Evolutionary conservation across 192 early-diverging fungal species (phyloP), one percentile per base, ranked within the genome.

Genomic region (Coemansia sp.): DNA sequence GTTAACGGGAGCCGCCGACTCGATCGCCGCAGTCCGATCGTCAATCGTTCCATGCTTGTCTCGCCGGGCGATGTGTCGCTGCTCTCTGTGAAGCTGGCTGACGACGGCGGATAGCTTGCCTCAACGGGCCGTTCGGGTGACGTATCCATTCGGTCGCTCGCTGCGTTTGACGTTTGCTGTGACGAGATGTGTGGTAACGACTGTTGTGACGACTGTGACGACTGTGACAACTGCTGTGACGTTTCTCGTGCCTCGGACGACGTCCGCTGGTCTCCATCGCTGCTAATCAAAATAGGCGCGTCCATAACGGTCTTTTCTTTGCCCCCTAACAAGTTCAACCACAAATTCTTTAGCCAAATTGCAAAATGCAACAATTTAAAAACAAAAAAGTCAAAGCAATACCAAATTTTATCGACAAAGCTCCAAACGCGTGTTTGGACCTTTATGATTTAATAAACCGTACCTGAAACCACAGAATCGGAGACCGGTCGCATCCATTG

Each of bases 401-500:
- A 27, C 5, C 27, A 35, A 35, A 8, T 35, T 35, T 9, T 35
- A 35, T 35, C 32, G 32, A 35, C 32, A 35, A 35, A 8, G 32
- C 32, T 35, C 32, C 4, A 21, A 21, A 21, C 21, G 21, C 32
- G 32, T 8, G 32, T 35, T 35, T 8, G 8, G 32, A 1, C 32
- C 32, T 8, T 21, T 8, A 35, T 8, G 32, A 35, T 35, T 35
- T 35, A 35, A 35, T 35, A 35, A 35, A 35, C 32, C 32, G 32
- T 35, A 35, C 41, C 15, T 45, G 9, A 10, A 3, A 3, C 39
- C 39, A 11, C 39, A n/a, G 15, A 15, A n/a, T 45, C 15, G 11
- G 41, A n/a, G 5, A n/a, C 11, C 15, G 21, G 51, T 53, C 51
- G 51, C 51, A 53, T 53, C 51, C 51, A 53, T 53, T 22, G 22